Conservation (phyloP, 257 asterid species). For the Voacanga thouarsii region DNA sequence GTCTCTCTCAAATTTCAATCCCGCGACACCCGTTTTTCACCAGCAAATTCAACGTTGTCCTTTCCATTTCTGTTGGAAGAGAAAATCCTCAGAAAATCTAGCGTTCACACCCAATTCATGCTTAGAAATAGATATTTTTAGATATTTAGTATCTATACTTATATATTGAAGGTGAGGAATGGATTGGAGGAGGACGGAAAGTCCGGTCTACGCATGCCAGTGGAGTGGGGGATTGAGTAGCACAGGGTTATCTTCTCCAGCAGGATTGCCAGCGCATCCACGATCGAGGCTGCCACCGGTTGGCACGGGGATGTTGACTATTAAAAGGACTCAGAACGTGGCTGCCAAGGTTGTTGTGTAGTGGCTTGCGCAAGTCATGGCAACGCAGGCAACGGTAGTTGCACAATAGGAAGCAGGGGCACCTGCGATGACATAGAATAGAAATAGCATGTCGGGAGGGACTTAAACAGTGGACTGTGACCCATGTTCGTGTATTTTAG, state of each 20-base stretch:
- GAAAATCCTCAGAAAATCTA: conserved; percentile 40
- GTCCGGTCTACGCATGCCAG: conserved; percentile 88
- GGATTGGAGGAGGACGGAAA: conserved; percentile 81
- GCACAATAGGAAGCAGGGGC: no score
- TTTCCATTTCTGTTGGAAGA: conserved; percentile 11
- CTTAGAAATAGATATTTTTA: neutral
- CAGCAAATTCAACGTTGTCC: conserved; percentile 17
- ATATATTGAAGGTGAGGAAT: conserved; percentile 20
- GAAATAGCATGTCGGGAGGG: no score
- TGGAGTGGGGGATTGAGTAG: conserved; percentile 99
- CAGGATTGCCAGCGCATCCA: conserved; percentile 92
- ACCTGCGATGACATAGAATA: no score
- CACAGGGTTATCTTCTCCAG: conserved; percentile 87
- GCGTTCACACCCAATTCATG: conserved; percentile 16
- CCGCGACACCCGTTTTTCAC: conserved; percentile 23
- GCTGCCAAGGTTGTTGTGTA: conserved; percentile 98
- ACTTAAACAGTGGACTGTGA: no score
- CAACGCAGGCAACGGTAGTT: conserved; percentile 56
- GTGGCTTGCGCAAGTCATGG: conserved; percentile 93
- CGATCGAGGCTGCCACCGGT: conserved; percentile 74
- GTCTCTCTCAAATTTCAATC: conserved; percentile 2
- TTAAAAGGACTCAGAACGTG: conserved; percentile 85
- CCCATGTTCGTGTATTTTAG: no score
- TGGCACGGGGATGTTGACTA: conserved; percentile 73
- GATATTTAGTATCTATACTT: neutral